Percentiles rank a stretch among this genome's conserved stretches.
Conservation (phyloP, 2,329 filamentous ascomycete species). For the Aspergillus hortae region DNA sequence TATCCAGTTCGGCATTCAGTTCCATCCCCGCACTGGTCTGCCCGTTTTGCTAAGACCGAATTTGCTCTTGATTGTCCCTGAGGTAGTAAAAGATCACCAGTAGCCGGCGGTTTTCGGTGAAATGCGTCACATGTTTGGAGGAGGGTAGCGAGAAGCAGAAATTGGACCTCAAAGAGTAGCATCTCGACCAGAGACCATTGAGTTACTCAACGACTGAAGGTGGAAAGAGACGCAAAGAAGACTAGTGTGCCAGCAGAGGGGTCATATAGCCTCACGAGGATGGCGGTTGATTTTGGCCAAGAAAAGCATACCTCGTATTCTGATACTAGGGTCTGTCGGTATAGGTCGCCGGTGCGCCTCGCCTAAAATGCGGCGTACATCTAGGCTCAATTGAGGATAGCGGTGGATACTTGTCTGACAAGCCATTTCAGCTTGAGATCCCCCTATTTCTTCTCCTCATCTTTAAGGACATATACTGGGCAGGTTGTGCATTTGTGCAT, state of each 20-base stretch:
- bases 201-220: background rate
- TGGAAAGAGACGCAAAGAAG: background rate
- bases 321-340: background rate
- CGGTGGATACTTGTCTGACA: background rate
- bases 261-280: background rate
- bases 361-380: background rate
- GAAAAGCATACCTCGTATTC: background rate
- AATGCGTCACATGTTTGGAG: background rate
- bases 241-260: background rate
- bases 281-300: background rate
- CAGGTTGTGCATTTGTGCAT: no score
- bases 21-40: slow-evolving; percentile 2
- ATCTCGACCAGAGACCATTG: background rate
- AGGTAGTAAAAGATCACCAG: background rate
- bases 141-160: background rate
- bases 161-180: background rate
- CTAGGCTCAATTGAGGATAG: background rate
- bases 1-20: background rate
- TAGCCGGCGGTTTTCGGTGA: background rate
- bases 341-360: background rate
- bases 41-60: background rate
- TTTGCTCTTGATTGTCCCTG: background rate
- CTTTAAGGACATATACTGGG: background rate
- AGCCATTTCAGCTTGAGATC: background rate
- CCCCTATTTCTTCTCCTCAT: background rate